Percentiles rank a stretch among this genome's conserved stretches.
Evolutionary conservation across 352 stramenopile species (phyloP).

Genomic region (Lagenidium sp.): DNA sequence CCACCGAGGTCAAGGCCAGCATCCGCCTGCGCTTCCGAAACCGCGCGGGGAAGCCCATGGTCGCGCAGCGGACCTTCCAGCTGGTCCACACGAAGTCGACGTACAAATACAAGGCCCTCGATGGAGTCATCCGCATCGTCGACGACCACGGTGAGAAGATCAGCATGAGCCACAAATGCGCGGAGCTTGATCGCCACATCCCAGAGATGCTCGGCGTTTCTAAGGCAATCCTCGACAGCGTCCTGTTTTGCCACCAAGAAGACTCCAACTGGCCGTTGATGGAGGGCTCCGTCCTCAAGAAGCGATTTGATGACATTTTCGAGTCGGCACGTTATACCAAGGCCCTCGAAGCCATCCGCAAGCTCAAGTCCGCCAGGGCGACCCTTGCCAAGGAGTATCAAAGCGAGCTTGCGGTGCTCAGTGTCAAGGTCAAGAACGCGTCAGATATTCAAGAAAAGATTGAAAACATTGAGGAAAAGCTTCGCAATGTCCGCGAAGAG

Average conservation of each 20-base stretch:
- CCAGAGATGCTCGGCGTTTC: constrained; percentile 94
- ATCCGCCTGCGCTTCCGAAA: constrained; percentile 92
- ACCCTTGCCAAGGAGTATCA: constrained; percentile 90
- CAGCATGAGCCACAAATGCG: constrained; percentile 92
- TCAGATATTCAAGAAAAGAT: constrained; percentile 50
- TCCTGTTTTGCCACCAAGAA: constrained; percentile 99
- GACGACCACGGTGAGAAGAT: constrained; percentile 88
- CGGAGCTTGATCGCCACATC: constrained; percentile 91
- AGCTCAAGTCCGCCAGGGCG: constrained; percentile 85
- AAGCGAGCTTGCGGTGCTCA: constrained; percentile 87
- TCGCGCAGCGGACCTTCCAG: constrained; percentile 94
- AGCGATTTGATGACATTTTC: constrained; percentile 99
- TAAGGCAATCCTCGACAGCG: constrained; percentile 97
- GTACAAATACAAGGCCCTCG: constrained; percentile 94
- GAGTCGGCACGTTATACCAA: constrained; percentile 98
- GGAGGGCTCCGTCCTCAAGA: constrained; percentile 97
- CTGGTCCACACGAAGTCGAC: constrained; percentile 89
- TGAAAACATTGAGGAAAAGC: constrained; percentile 28
- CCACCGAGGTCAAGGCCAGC: constrained; percentile 89
- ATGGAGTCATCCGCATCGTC: constrained; percentile 91
- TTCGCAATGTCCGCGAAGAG: constrained; percentile 27
- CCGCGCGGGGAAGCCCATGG: constrained; percentile 72
- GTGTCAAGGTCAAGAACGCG: constrained; percentile 68
- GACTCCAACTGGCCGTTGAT: constrained; percentile 96
- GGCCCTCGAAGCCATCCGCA: constrained; percentile 94